These are phyloP conservation scores for Sesbania bispinosa DNA, from an alignment of 306 rosid species.

Conservation along the genomic window DNA sequence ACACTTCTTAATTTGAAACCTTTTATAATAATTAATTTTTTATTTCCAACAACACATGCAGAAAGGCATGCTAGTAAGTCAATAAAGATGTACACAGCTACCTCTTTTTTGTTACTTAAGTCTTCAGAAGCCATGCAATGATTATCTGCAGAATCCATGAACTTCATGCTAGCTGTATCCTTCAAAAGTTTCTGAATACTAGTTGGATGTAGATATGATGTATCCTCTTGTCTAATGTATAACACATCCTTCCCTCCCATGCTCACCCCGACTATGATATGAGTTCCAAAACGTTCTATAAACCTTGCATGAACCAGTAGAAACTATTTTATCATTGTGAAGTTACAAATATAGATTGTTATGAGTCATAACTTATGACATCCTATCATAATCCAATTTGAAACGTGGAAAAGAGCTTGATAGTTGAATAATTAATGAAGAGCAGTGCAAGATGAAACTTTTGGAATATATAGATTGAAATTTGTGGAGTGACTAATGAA, in stretches of 20 bases:
- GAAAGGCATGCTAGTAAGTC: too few relatives aligned
- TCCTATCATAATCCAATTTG: not conserved
- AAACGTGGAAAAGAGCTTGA: not conserved
- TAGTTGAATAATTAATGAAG: not conserved
- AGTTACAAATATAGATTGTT: not conserved
- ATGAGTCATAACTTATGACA: too few relatives aligned
- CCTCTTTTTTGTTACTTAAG: conserved; percentile 46
- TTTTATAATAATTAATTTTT: not conserved
- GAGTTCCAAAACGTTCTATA: conserved; percentile 78
- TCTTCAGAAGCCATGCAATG: conserved; percentile 42
- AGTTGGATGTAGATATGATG: conserved; percentile 57
- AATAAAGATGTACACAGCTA: not conserved
- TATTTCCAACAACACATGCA: not conserved
- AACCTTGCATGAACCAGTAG: conserved; percentile 49
- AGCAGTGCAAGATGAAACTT: too few relatives aligned
- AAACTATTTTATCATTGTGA: not conserved
- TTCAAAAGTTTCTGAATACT: conserved; percentile 62
- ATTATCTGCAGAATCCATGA: conserved; percentile 49
- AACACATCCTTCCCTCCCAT: conserved; percentile 94
- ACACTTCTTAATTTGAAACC: not conserved
- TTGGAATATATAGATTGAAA: too few relatives aligned
- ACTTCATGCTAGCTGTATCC: too few relatives aligned
- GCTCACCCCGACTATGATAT: conserved; percentile 77
- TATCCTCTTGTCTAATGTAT: conserved; percentile 71
- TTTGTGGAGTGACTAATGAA: not conserved